These are phyloP conservation scores for Chlamydomonas urium DNA, from an alignment of 139 green algal genomes.

Conservation along the genomic window DNA sequence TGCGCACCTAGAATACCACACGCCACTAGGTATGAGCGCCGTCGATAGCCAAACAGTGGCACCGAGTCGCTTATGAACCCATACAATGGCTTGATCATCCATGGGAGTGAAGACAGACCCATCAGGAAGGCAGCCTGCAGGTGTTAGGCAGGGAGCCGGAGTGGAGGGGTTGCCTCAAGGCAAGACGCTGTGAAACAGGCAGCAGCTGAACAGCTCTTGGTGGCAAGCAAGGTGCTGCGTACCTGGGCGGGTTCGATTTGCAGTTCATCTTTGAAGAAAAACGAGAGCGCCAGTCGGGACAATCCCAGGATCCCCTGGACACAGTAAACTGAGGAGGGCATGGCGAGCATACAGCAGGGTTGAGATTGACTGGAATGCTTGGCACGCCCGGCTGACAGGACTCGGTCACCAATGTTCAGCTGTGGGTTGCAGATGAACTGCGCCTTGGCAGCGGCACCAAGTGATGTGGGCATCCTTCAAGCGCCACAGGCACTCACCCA, in stretches of 20 bases:
- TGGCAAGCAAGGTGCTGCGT: neutral
- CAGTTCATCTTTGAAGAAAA: constrained; percentile 75
- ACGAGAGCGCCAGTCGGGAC: constrained; percentile 78
- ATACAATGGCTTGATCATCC: constrained; percentile 95
- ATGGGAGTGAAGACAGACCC: constrained; percentile 56
- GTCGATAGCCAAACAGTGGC: constrained; percentile 89
- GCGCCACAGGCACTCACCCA: constrained; percentile 37
- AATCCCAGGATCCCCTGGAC: constrained; percentile 93
- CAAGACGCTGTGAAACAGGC: too few relatives aligned
- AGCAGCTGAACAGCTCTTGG: neutral
- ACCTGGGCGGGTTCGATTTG: constrained; percentile 6
- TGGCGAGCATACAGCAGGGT: too few relatives aligned
- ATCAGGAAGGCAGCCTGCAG: constrained; percentile 69
- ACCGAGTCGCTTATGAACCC: constrained; percentile 88
- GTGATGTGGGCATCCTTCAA: too few relatives aligned
- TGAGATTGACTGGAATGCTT: too few relatives aligned
- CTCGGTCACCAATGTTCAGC: too few relatives aligned
- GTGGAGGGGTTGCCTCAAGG: too few relatives aligned
- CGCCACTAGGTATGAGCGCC: constrained; percentile 80
- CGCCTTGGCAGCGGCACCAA: too few relatives aligned
- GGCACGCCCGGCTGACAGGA: too few relatives aligned
- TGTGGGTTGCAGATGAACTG: too few relatives aligned
- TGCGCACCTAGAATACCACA: constrained; percentile 50
- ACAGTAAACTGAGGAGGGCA: constrained; percentile 82
- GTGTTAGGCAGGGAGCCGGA: too few relatives aligned